These are phyloP conservation scores for Penicillium egyptiacum DNA, from an alignment of 495 filamentous ascomycete species.

Conservation along the genomic window DNA sequence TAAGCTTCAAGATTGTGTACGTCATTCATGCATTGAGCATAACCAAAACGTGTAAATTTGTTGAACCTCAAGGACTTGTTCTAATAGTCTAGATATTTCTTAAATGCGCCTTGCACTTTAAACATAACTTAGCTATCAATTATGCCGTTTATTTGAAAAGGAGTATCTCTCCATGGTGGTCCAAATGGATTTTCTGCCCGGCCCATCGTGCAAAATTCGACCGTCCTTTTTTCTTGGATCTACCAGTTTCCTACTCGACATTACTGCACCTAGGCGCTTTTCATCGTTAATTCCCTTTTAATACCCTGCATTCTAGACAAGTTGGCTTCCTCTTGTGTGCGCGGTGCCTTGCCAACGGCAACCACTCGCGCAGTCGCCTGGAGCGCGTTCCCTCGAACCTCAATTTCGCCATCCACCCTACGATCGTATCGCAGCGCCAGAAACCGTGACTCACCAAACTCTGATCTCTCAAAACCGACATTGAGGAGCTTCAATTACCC, in stretches of 20 bases:
- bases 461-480: neutral
- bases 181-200: neutral
- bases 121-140: neutral
- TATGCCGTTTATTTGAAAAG: neutral
- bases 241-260: slow-evolving; percentile 1
- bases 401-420: slow-evolving; percentile 11
- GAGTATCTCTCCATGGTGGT: neutral
- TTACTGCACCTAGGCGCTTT: neutral
- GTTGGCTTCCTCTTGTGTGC: slow-evolving; percentile 44
- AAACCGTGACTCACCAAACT: slow-evolving; percentile 4
- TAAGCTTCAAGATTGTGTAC: neutral
- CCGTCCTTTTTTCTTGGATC: neutral
- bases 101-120: neutral
- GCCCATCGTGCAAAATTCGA: slow-evolving; percentile 7
- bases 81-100: neutral
- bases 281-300: neutral
- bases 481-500: neutral
- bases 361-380: slow-evolving; percentile 30
- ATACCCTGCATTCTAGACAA: slow-evolving; percentile 26
- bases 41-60: neutral
- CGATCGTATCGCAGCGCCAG: slow-evolving; percentile 14
- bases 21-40: neutral
- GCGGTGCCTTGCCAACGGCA: slow-evolving; percentile 35
- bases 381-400: slow-evolving; percentile 16
- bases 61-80: neutral